phyloP scores from a whole-genome alignment of 345 rosid genomes.

The Aurinia saxatilis region DNA sequence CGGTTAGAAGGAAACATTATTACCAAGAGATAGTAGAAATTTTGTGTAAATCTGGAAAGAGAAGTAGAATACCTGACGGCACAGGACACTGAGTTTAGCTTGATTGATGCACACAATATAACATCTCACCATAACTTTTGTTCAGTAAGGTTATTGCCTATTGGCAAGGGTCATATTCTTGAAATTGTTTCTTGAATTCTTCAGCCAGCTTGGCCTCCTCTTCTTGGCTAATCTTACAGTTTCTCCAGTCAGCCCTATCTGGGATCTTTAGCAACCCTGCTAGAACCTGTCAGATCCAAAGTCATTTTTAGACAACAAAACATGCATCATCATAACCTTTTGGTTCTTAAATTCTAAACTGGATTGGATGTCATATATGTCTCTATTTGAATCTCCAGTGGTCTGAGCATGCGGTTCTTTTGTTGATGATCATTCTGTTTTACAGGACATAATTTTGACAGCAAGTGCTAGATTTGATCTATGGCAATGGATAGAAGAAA shows the following conservation, averaged over 20 bases:
- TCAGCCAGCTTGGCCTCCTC: constrained; percentile 59
- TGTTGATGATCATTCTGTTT: not conserved
- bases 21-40: not conserved
- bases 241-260: constrained; percentile 83
- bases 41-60: not conserved
- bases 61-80: constrained; percentile 3
- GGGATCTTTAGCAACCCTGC: constrained; percentile 82
- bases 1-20: not conserved
- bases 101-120: constrained; percentile 1
- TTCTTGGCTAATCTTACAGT: constrained; percentile 56
- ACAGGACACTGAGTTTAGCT: not conserved
- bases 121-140: not conserved
- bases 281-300: constrained; percentile 51
- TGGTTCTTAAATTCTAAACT: not conserved
- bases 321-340: not conserved
- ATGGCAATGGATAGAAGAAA: not conserved
- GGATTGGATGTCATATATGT: not conserved
- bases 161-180: constrained; percentile 58
- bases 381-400: not conserved
- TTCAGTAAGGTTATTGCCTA: constrained; percentile 27
- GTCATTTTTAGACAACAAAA: not conserved
- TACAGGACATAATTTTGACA: not conserved
- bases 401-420: not conserved
- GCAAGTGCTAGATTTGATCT: not conserved
- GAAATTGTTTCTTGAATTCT: constrained; percentile 58